phyloP scores from a whole-genome alignment of 345 rosid genomes.

The Rhizophora mangle region DNA sequence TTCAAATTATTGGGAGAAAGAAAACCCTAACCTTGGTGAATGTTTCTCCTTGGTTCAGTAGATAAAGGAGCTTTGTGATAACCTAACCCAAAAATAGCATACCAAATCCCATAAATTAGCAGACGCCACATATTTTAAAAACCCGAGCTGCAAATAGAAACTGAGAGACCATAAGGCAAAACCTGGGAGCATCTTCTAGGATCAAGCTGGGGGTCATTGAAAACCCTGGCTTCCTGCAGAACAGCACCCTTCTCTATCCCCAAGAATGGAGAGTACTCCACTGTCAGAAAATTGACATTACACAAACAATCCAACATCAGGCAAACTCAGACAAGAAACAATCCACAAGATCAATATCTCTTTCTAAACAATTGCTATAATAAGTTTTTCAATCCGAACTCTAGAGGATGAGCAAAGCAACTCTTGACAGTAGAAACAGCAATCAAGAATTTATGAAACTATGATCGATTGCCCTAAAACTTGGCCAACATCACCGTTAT shows the following conservation, averaged over 20 bases:
- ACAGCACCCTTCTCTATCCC: conserved; percentile 99
- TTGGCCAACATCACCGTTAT: too few relatives aligned
- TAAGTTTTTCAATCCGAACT: too few relatives aligned
- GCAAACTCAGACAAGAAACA: neutral
- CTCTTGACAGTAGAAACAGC: too few relatives aligned
- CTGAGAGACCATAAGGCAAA: conserved; percentile 7
- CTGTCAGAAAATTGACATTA: conserved; percentile 34
- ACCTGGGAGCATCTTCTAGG: conserved; percentile 98
- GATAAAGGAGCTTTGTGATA: conserved; percentile 88
- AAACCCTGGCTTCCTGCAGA: conserved; percentile 96
- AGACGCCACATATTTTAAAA: neutral
- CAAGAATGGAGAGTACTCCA: conserved; percentile 86
- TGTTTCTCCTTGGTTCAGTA: conserved; percentile 91
- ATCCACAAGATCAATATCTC: neutral
- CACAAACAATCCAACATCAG: neutral
- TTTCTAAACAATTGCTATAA: neutral
- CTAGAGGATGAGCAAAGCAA: too few relatives aligned
- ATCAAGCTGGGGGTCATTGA: conserved; percentile 97
- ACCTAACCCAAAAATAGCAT: conserved; percentile 44
- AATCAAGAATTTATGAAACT: too few relatives aligned
- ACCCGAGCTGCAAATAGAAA: neutral
- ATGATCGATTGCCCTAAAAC: too few relatives aligned
- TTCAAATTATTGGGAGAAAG: neutral
- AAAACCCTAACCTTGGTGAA: conserved; percentile 69
- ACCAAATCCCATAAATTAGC: conserved; percentile 16